A percentile compares a stretch with the other conserved stretches of the same genome.
These are phyloP conservation scores for Syzygium malaccense DNA, from an alignment of 441 rosid genomes.

Conservation along the genomic window DNA sequence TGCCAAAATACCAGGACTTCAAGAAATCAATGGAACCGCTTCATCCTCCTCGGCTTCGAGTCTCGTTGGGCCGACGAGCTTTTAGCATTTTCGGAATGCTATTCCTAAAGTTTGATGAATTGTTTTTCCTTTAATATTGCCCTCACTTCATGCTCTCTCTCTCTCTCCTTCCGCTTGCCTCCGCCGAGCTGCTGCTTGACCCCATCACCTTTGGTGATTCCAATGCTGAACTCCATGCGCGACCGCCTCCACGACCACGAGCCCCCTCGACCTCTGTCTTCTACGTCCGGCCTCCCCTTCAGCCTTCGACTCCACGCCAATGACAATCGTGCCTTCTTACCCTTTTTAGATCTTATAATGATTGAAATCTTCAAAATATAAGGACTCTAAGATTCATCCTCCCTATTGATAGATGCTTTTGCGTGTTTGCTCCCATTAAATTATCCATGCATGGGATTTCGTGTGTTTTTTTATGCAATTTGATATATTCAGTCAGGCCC, in stretches of 20 bases:
- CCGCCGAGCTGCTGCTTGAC: background rate
- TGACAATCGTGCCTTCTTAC: too few relatives aligned
- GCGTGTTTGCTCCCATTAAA: background rate
- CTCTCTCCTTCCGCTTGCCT: background rate
- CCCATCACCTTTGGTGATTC: background rate
- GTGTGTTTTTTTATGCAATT: background rate
- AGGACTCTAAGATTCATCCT: background rate
- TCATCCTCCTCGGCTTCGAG: background rate
- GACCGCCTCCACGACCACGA: background rate
- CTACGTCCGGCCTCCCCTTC: too few relatives aligned
- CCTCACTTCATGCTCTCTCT: too few relatives aligned
- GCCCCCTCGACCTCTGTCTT: background rate
- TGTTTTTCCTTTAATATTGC: too few relatives aligned
- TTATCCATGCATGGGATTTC: rapidly evolving
- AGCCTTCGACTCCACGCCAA: too few relatives aligned
- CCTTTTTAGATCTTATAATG: too few relatives aligned
- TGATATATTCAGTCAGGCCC: background rate
- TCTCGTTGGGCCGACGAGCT: too few relatives aligned
- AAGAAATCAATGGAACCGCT: background rate
- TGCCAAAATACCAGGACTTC: background rate
- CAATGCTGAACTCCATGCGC: background rate
- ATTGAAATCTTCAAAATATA: background rate
- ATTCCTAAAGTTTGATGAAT: background rate
- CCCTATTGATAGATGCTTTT: background rate
- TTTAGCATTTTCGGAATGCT: too few relatives aligned